These are phyloP conservation scores for Fusarium stilboides DNA, from an alignment of 2,329 filamentous ascomycete species.

Conservation along the genomic window DNA sequence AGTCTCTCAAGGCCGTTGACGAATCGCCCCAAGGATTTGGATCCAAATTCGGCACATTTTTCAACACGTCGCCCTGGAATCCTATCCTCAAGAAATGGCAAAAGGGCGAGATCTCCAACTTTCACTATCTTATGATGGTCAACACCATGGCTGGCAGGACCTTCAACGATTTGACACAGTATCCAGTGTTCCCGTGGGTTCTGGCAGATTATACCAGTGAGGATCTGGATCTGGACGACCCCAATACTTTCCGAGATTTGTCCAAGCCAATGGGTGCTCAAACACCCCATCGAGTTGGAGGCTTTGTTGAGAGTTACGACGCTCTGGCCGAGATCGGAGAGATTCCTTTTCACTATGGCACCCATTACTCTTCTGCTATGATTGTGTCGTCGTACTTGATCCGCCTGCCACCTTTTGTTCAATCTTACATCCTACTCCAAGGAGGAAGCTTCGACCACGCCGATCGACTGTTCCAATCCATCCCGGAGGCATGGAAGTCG, in stretches of 20 bases:
- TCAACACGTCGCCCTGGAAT: constrained; percentile 85
- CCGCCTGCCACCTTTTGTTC: constrained; percentile 93
- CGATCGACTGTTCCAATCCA: constrained; percentile 94
- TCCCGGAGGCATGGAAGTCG: constrained; percentile 91
- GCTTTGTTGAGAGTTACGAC: constrained; percentile 87
- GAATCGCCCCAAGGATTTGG: constrained; percentile 77
- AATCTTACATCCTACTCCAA: constrained; percentile 93
- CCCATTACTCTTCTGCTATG: constrained; percentile 99
- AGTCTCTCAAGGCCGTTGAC: constrained; percentile 80
- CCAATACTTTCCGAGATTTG: constrained; percentile 88
- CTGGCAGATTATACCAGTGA: constrained; percentile 96
- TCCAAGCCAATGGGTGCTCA: constrained; percentile 98
- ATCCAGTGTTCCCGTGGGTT: constrained; percentile 98
- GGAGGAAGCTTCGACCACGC: constrained; percentile 98
- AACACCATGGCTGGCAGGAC: constrained; percentile 98
- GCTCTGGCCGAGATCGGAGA: constrained; percentile 94
- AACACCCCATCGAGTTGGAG: constrained; percentile 79
- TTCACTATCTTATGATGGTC: constrained; percentile 98
- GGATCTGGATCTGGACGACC: constrained; percentile 88
- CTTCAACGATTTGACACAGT: constrained; percentile 98
- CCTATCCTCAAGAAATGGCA: constrained; percentile 92
- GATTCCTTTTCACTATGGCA: constrained; percentile 95
- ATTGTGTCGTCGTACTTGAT: constrained; percentile 98
- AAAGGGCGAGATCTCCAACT: constrained; percentile 96
- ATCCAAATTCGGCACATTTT: constrained; percentile 92